Evolutionary conservation across 2,329 filamentous ascomycete species (phyloP), one percentile per base, ranked within the genome.

Genomic region (Amauroascus niger): DNA sequence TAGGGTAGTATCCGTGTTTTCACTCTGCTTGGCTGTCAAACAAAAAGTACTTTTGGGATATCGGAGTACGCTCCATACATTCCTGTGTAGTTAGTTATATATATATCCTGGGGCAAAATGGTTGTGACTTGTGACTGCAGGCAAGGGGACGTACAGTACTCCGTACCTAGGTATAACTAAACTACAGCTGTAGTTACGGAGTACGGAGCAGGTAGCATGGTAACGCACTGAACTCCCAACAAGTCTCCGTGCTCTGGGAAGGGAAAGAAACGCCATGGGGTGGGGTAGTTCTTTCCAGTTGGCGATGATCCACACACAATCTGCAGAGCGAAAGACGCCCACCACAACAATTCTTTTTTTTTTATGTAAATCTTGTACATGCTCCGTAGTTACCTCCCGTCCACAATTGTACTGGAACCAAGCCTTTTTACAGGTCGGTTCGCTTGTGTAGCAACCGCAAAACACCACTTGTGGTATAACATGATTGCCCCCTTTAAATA

Each of bases 1-100:
- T 50, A 50, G 48, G 48, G 48, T 50, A 43, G 48, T 50, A 50
- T 41, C 33, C 24, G 35, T 20, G 35, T 32, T 41, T 13, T 50
- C 26, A n/a, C n/a, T 43, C n/a, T 26, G 26, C 49, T 52, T 52
- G 49, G 49, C 49, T 22, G 7, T 32, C 22, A 33, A 28, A 35
- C 48, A 35, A 41, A 24, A 26, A 2, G 13, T 20, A 33, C 45
- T 20, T 14, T 45, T 20, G 9, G 22, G 7, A 28, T 11, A 18
- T 45, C n/a, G n/a, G n/a, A n/a, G n/a, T n/a, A n/a, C n/a, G n/a
- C n/a, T n/a, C n/a, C n/a, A n/a, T n/a, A n/a, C n/a, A n/a, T n/a
- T n/a, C n/a, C n/a, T n/a, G n/a, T n/a, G 16, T 33, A 11, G n/a
- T 33, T 20, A n/a, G 9, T 26, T 30, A 3, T 11, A 20, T 11